phyloP scores from a whole-genome alignment of 1,139 yeast genomes.

The Geotrichum macrosporum region DNA sequence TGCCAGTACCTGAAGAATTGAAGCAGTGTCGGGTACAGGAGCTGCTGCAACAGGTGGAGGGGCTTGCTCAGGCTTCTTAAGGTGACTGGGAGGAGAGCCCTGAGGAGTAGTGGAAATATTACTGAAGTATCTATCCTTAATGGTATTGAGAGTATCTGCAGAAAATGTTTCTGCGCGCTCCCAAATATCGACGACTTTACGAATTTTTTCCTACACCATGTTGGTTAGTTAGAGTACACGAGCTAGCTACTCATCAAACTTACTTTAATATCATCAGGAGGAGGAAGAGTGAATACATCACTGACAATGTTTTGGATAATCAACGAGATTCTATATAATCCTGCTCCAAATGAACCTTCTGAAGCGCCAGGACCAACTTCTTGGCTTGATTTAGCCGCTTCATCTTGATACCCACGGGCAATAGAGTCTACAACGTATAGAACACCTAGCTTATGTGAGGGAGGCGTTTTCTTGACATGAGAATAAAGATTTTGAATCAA shows the following conservation, averaged over 20 bases:
- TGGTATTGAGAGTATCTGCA: constrained; percentile 49
- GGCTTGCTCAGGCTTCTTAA: constrained; percentile 32
- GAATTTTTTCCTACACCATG: constrained; percentile 55
- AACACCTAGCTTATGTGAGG: constrained; percentile 83
- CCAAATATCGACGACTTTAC: constrained; percentile 90
- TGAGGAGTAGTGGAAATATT: constrained; percentile 48
- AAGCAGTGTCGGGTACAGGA: constrained; percentile 37
- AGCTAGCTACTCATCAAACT: constrained; percentile 37
- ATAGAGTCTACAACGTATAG: constrained; percentile 89
- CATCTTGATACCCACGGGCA: constrained; percentile 79
- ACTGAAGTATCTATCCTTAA: constrained; percentile 55
- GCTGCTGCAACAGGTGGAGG: constrained; percentile 41
- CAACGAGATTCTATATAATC: constrained; percentile 45
- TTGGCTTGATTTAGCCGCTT: constrained; percentile 55
- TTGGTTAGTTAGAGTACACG: constrained; percentile 20
- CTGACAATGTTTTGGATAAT: constrained; percentile 36
- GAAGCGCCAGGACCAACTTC: constrained; percentile 44
- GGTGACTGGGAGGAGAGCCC: constrained; percentile 31
- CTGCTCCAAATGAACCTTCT: constrained; percentile 74
- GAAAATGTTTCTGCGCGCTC: constrained; percentile 77
- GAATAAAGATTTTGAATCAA: constrained; percentile 58
- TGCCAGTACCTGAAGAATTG: constrained; percentile 40
- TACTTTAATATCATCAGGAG: constrained; percentile 31
- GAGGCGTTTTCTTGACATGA: constrained; percentile 69
- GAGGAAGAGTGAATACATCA: constrained; percentile 31